phyloP scores from a whole-genome alignment of 306 rosid genomes.

The Phaseolus lunatus region DNA sequence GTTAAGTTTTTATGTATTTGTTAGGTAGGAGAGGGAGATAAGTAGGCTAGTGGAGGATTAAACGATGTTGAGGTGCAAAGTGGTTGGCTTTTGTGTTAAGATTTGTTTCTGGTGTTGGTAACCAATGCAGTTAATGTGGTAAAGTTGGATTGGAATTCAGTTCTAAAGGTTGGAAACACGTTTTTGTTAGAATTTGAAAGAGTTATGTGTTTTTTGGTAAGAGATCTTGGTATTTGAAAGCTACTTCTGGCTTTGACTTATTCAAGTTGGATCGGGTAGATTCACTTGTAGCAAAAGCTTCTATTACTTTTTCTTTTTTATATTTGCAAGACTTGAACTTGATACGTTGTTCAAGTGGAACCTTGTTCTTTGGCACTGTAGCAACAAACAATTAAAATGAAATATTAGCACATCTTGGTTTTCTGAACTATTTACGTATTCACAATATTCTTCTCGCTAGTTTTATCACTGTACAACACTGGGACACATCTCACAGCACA shows the following conservation, averaged over 20 bases:
- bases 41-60: constrained; percentile 11
- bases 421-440: not conserved
- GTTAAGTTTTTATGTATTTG: constrained; percentile 22
- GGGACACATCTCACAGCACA: not conserved
- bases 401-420: constrained; percentile 1
- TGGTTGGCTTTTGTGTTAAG: constrained; percentile 24
- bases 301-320: not conserved
- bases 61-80: not conserved
- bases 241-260: not conserved
- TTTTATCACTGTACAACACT: constrained; percentile 16
- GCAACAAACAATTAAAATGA: not conserved
- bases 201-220: not conserved
- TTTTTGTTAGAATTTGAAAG: not conserved
- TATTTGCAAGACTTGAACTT: not conserved
- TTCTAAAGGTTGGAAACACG: constrained; percentile 3
- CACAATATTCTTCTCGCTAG: constrained; percentile 23
- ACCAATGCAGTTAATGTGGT: constrained; percentile 28
- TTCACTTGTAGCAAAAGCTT: constrained; percentile 3
- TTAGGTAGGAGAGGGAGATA: constrained; percentile 10
- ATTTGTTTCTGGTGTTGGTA: constrained; percentile 28
- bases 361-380: not conserved
- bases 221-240: not conserved
- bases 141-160: constrained; percentile 27
- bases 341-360: not conserved
- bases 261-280: not conserved